Evolutionary conservation across 345 rosid species (phyloP).

Genomic region (Salix suchowensis): DNA sequence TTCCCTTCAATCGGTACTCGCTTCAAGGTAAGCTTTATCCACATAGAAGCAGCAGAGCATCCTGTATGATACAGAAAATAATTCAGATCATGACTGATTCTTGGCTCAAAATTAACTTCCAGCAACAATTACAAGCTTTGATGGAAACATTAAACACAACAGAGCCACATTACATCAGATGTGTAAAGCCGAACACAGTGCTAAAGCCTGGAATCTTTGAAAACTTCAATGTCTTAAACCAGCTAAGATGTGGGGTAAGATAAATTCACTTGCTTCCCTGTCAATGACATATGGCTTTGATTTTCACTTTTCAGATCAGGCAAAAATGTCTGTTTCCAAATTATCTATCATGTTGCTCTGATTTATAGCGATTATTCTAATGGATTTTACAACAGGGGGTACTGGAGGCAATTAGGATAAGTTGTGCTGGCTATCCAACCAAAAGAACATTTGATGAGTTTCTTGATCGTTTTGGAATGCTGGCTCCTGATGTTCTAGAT

Average conservation of each 20-base stretch:
- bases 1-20: constrained; percentile 77
- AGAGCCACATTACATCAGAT: constrained; percentile 64
- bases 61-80: constrained; percentile 6
- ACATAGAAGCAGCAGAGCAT: neutral
- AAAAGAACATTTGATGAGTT: constrained; percentile 72
- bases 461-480: constrained; percentile 75
- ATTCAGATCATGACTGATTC: constrained; percentile 12
- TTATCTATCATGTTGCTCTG: neutral
- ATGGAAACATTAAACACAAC: constrained; percentile 63
- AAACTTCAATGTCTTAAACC: constrained; percentile 50
- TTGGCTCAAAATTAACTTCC: constrained; percentile 22
- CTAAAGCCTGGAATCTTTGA: constrained; percentile 56
- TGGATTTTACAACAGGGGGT: constrained; percentile 31
- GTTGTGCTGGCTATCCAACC: constrained; percentile 85
- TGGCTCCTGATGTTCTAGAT: constrained; percentile 55
- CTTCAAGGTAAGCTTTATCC: constrained; percentile 47
- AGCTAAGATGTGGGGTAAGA: constrained; percentile 63
- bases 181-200: constrained; percentile 61
- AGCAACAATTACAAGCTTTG: constrained; percentile 64
- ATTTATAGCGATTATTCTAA: neutral
- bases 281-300: neutral
- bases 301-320: neutral
- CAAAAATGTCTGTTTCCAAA: neutral
- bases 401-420: constrained; percentile 74
- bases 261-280: constrained; percentile 1